A percentile compares a stretch with the other conserved stretches of the same genome.
Evolutionary conservation across 2,329 filamentous ascomycete species (phyloP).

Genomic region (Sporothrix humicola): DNA sequence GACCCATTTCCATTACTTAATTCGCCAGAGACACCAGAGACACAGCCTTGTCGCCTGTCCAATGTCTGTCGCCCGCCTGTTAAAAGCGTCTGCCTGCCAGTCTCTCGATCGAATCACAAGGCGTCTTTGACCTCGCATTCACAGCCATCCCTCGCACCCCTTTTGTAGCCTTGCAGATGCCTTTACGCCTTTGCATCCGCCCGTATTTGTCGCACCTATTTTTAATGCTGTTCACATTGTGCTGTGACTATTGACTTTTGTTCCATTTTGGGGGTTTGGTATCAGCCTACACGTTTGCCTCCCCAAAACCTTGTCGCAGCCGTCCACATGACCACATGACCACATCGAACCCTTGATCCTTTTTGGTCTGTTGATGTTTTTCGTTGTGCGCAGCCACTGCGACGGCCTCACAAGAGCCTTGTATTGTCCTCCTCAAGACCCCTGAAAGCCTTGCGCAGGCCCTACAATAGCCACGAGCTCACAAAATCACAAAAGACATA

Average conservation of each 20-base stretch:
- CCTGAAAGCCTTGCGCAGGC: too few relatives aligned
- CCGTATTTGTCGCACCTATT: not conserved
- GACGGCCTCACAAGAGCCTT: not conserved
- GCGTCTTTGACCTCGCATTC: not conserved
- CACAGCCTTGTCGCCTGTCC: slow-evolving; percentile 24
- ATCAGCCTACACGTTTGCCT: not conserved
- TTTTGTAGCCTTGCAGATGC: slow-evolving; percentile 6
- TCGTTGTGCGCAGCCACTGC: not conserved
- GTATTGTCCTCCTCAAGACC: too few relatives aligned
- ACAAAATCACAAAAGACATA: not conserved
- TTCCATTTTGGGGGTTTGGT: not conserved
- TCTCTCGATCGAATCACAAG: slow-evolving; percentile 12
- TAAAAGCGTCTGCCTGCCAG: not conserved
- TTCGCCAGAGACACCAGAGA: not conserved
- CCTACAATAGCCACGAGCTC: too few relatives aligned
- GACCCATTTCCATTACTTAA: not conserved
- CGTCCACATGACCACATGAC: not conserved
- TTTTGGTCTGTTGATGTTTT: too few relatives aligned
- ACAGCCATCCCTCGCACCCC: not conserved
- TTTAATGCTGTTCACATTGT: not conserved
- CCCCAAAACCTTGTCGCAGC: not conserved
- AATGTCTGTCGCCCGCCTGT: not conserved
- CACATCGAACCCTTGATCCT: not conserved
- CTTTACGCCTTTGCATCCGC: not conserved
- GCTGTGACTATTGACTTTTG: not conserved